These are phyloP conservation scores for Leucocoprinus leucothites DNA, from an alignment of 768 basidiomycete species.

Conservation along the genomic window DNA sequence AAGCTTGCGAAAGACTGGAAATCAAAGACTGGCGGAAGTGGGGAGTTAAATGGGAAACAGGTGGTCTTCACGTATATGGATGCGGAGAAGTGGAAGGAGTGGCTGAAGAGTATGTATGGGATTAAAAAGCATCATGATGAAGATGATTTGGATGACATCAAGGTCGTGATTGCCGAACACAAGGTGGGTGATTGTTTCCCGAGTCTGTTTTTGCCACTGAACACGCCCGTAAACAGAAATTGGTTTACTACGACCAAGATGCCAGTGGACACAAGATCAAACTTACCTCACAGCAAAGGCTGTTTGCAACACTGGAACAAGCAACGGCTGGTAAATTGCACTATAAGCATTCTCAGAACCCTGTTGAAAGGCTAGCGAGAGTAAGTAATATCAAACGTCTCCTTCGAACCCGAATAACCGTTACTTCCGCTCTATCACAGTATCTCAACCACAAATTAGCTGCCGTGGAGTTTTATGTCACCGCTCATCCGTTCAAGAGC, in stretches of 20 bases:
- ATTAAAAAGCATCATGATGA: conserved; percentile 31
- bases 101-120: conserved; percentile 93
- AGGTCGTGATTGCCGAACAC: conserved; percentile 79
- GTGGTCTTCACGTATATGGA: conserved; percentile 94
- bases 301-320: conserved; percentile 72
- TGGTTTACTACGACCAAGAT: conserved; percentile 78
- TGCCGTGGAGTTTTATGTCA: conserved; percentile 32
- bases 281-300: conserved; percentile 45
- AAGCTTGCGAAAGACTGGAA: conserved; percentile 64
- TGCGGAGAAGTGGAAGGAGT: conserved; percentile 74
- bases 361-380: conserved; percentile 62
- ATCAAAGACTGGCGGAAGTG: conserved; percentile 35
- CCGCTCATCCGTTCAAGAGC: conserved; percentile 31
- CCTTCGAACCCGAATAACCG: not conserved
- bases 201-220: not conserved
- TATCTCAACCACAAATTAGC: conserved; percentile 39
- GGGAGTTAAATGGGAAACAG: conserved; percentile 40
- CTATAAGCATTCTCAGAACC: conserved; percentile 67
- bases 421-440: conserved; percentile 21
- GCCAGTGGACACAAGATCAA: conserved; percentile 49
- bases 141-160: conserved; percentile 34
- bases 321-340: conserved; percentile 46
- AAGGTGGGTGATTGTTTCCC: conserved; percentile 41
- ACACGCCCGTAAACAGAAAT: conserved; percentile 39
- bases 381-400: conserved; percentile 32